Evolutionary conservation across 805 yeast genomes (phyloP).

Genomic region (Ascoidea tarda): DNA sequence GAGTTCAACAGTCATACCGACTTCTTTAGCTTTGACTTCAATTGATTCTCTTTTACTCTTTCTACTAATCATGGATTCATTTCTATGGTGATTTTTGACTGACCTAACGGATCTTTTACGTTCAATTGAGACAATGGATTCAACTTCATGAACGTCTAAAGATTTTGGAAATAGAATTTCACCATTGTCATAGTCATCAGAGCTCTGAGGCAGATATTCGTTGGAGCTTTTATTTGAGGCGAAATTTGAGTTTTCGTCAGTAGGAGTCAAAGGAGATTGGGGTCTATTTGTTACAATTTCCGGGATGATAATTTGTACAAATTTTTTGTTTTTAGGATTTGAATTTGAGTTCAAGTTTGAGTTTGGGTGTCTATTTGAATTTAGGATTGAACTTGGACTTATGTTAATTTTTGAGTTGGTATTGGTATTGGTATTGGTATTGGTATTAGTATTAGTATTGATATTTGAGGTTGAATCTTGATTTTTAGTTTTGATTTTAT

Average conservation of each 20-base stretch:
- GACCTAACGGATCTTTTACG: constrained; percentile 49
- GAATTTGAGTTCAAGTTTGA: neutral
- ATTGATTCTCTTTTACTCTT: constrained; percentile 6
- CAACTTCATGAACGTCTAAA: constrained; percentile 52
- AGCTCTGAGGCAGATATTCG: neutral
- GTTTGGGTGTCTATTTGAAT: neutral
- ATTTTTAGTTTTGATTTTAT: too few relatives aligned
- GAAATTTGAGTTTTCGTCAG: neutral
- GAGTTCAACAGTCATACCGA: constrained; percentile 34
- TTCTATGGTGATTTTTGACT: constrained; percentile 12
- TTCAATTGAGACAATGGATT: constrained; percentile 60
- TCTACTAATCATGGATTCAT: constrained; percentile 13
- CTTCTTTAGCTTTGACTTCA: constrained; percentile 23
- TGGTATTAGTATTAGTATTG: neutral
- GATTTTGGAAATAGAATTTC: constrained; percentile 63
- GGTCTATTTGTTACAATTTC: too few relatives aligned
- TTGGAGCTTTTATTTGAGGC: neutral
- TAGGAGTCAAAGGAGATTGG: neutral
- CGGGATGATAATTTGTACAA: neutral
- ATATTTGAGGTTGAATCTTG: neutral
- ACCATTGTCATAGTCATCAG: constrained; percentile 21
- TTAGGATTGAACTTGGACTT: neutral
- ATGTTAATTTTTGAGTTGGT: neutral
- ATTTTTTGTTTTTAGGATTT: too few relatives aligned
- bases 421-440: neutral